phyloP scores from a whole-genome alignment of 352 stramenopile species.

The Globisporangium echinulatum region DNA sequence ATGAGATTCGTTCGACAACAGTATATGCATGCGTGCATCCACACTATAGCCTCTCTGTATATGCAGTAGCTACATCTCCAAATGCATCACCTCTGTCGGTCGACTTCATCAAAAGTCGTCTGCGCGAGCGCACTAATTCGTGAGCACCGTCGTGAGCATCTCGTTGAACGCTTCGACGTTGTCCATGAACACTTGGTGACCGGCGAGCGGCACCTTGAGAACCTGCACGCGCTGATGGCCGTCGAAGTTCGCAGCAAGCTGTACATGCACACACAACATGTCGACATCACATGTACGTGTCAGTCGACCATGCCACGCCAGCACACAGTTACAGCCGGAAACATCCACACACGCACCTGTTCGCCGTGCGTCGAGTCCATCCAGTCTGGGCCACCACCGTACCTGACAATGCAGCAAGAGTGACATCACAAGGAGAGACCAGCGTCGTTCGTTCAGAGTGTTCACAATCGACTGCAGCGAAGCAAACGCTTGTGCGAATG shows the following conservation, averaged over 20 bases:
- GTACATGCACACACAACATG: not conserved
- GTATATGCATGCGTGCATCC: too few species aligned
- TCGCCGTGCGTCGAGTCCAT: constrained; percentile 56
- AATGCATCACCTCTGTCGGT: too few species aligned
- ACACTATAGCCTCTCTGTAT: too few species aligned
- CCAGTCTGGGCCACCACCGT: constrained; percentile 60
- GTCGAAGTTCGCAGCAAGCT: constrained; percentile 29
- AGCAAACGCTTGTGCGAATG: too few species aligned
- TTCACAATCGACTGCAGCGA: too few species aligned
- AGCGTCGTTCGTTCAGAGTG: not conserved
- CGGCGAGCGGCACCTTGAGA: constrained; percentile 36
- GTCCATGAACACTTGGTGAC: constrained; percentile 70
- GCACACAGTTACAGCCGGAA: not conserved
- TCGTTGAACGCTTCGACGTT: constrained; percentile 59
- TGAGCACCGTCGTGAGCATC: constrained; percentile 21
- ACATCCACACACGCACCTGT: constrained; percentile 15
- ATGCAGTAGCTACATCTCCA: too few species aligned
- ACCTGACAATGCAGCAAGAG: constrained; percentile 19
- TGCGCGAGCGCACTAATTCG: not conserved
- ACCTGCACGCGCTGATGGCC: constrained; percentile 35
- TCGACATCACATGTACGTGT: not conserved
- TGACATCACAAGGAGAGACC: not conserved
- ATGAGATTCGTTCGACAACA: too few species aligned
- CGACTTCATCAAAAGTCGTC: not conserved
- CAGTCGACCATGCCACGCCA: not conserved